Evolutionary conservation across 306 rosid species (phyloP), one percentile per base, ranked within the genome.

Genomic region (Cyclanthera cordifolia): DNA sequence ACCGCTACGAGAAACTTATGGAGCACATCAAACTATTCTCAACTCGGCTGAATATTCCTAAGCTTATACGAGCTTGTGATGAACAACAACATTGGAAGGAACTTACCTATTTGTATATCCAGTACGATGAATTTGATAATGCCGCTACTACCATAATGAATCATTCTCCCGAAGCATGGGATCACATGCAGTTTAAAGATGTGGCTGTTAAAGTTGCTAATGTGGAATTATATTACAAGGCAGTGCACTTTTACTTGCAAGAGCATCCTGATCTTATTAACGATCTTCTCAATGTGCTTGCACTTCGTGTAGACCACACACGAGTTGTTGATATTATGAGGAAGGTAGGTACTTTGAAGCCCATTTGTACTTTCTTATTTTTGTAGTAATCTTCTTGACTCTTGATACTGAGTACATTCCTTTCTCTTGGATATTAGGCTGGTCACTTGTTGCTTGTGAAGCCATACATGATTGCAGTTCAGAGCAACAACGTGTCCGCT

Each of bases 111-210:
- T 78, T 94, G 84, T 90, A 94, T 74, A 90, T 94, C 75, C 99
- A 94, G 76, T 90, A 94, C 77, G 99, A 94, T 37, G 99, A 94
- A 82, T 94, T 94, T 43, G 99, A 94, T 74, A 94, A 94, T 83
- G 99, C 97, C 71, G 97, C 99, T 39, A 83, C 99, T 23, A 94
- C 99, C 58, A 94, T 94, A 75, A 94, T 94, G 99, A 94, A 94
- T 83, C 97, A 94, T 75, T 90, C 97, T 52, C 97, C 96, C 21
- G 99, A 94, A 84, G 99, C 99, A 73, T 94, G 99, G 99, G 99
- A 94, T 78, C 99, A 90, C 83, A 90, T 94, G 99, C 99, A 90
- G 72, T 94, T 94, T 74, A 94, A 94, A 79, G 97, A 94, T 70
- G 97, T 94, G 71, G 56, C 85, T 10, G 97, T 83, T 50, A 94